Percentiles rank a stretch among this genome's conserved stretches.
phyloP scores from a whole-genome alignment of 1,139 yeast genomes.

The Blastobotrys elegans region DNA sequence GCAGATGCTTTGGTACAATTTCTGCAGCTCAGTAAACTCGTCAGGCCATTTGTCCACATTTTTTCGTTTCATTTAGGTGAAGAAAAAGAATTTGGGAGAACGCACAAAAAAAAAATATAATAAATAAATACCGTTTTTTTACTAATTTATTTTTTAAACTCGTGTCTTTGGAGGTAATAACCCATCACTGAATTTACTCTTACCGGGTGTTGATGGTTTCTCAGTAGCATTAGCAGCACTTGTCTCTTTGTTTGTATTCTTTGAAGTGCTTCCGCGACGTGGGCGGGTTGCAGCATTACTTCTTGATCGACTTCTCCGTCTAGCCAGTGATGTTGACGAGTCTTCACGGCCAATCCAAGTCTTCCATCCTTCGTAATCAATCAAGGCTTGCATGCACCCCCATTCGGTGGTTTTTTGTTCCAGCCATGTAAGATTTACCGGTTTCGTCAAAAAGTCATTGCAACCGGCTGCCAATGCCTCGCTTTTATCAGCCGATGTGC shows the following conservation, averaged over 20 bases:
- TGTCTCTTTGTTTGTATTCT: too few species aligned
- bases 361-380: conserved; percentile 95
- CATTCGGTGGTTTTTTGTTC: conserved; percentile 93
- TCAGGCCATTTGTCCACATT: conserved; percentile 3
- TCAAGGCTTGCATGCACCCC: conserved; percentile 92
- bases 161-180: not conserved
- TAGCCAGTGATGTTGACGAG: conserved; percentile 1
- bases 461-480: conserved; percentile 96
- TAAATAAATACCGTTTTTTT: not conserved
- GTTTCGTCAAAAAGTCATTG: conserved; percentile 94
- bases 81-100: too few species aligned
- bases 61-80: conserved; percentile 1
- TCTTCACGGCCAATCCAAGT: conserved; percentile 56
- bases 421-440: conserved; percentile 91
- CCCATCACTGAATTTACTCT: not conserved
- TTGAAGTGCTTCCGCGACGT: too few species aligned
- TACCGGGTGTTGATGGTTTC: too few species aligned
- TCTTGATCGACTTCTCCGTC: not conserved
- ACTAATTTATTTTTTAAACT: too few species aligned
- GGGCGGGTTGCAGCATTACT: too few species aligned
- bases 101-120: not conserved
- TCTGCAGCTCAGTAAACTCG: conserved; percentile 3
- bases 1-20: conserved; percentile 22
- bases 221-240: too few species aligned
- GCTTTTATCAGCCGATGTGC: conserved; percentile 79